Percentiles rank a stretch among this genome's conserved stretches.
Evolutionary conservation across 768 basidiomycete genomes (phyloP).

Genomic region (Termitomyces sp.): DNA sequence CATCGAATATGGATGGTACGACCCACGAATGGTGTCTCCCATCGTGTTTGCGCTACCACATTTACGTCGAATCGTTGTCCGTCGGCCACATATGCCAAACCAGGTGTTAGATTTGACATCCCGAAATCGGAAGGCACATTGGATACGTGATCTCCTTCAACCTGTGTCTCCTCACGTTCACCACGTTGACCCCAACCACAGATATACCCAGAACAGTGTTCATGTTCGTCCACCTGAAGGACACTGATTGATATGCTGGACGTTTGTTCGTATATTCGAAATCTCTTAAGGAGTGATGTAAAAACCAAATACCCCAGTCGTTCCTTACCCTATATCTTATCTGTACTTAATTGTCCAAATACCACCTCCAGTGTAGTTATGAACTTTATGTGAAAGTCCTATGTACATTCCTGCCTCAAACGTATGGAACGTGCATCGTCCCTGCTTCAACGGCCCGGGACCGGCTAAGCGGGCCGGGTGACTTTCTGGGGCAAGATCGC

Average conservation of each 20-base stretch:
- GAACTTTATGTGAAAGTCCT: too few relatives aligned
- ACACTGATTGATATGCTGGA: background rate
- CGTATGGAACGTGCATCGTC: too few relatives aligned
- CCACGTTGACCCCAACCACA: conserved; percentile 3
- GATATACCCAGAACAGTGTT: background rate
- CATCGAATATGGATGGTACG: conserved; percentile 47
- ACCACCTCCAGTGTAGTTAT: too few relatives aligned
- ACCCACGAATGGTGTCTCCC: conserved; percentile 34
- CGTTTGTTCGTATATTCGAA: background rate
- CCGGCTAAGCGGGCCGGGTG: too few relatives aligned
- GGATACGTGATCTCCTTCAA: conserved; percentile 3
- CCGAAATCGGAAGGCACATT: conserved; percentile 10
- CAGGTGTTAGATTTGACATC: conserved; percentile 27
- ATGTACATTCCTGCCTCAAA: too few relatives aligned
- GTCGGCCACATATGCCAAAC: conserved; percentile 28
- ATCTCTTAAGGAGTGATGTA: background rate
- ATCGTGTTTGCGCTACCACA: conserved; percentile 30
- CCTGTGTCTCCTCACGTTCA: conserved; percentile 6
- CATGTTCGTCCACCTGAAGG: background rate
- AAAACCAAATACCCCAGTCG: background rate
- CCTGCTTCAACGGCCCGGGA: too few relatives aligned
- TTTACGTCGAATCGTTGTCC: conserved; percentile 30
- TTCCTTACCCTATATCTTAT: background rate
- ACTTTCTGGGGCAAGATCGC: too few relatives aligned
- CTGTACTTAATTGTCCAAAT: too few relatives aligned